A percentile compares a stretch with the other conserved stretches of the same genome.
These are phyloP conservation scores for Saprolegnia parasitica DNA, from an alignment of 352 stramenopile species.

Conservation along the genomic window DNA sequence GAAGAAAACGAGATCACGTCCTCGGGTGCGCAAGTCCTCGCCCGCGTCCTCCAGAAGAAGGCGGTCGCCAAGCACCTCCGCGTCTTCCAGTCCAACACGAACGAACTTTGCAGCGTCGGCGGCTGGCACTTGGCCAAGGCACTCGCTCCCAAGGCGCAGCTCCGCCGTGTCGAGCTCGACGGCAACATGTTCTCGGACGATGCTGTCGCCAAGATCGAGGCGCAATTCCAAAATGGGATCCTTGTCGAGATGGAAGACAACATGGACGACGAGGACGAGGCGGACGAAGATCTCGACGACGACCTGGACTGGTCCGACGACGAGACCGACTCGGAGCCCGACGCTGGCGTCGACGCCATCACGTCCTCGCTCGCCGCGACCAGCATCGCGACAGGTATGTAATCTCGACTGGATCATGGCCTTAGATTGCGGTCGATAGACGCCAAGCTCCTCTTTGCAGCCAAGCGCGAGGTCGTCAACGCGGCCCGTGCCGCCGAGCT, in stretches of 20 bases:
- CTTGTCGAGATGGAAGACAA: conserved; percentile 79
- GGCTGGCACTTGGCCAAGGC: conserved; percentile 70
- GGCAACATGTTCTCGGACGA: conserved; percentile 76
- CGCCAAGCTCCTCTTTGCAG: conserved; percentile 52
- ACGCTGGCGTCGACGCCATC: conserved; percentile 7
- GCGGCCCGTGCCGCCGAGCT: conserved; percentile 47
- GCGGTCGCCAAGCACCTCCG: conserved; percentile 48
- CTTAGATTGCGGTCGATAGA: conserved; percentile 9
- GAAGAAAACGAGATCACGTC: conserved; percentile 93
- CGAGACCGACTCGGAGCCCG: conserved; percentile 43
- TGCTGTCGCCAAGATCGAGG: conserved; percentile 51
- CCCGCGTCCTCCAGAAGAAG: conserved; percentile 48
- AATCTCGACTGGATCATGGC: not conserved
- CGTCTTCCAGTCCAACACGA: conserved; percentile 82
- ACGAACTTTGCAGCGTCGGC: conserved; percentile 87
- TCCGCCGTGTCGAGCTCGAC: conserved; percentile 65
- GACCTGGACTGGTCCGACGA: conserved; percentile 15
- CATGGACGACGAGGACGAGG: conserved; percentile 72
- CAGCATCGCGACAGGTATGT: not conserved
- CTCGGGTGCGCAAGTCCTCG: conserved; percentile 70
- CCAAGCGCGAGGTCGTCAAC: conserved; percentile 66
- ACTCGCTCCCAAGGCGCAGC: conserved; percentile 46
- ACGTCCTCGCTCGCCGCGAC: conserved; percentile 24
- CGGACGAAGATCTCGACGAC: conserved; percentile 46
- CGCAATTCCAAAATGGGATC: conserved; percentile 39